These are phyloP conservation scores for Aphanocladium album DNA, from an alignment of 2,329 filamentous ascomycete genomes.

Conservation along the genomic window DNA sequence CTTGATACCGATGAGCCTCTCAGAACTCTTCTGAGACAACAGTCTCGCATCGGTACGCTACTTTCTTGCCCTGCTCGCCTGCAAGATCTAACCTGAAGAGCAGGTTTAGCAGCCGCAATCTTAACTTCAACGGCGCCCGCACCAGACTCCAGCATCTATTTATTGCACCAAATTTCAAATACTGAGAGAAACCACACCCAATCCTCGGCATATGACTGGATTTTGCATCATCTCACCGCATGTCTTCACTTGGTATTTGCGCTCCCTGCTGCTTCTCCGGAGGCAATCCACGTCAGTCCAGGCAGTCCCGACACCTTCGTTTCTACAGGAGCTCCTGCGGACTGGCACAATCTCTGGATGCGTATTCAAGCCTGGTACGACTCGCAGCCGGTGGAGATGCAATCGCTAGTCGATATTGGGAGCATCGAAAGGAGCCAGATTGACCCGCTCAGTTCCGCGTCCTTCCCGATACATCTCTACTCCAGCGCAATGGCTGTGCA, in stretches of 20 bases:
- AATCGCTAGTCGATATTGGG: slow-evolving; percentile 17
- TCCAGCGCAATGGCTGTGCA: slow-evolving; percentile 19
- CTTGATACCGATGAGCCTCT: slow-evolving; percentile 14
- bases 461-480: slow-evolving; percentile 20
- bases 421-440: slow-evolving; percentile 19
- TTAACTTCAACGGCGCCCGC: slow-evolving; percentile 9
- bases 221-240: neutral
- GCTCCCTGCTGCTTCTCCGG: neutral
- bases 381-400: slow-evolving; percentile 14
- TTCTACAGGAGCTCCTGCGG: neutral
- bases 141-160: slow-evolving; percentile 10
- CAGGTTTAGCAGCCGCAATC: slow-evolving; percentile 17
- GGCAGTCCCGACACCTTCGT: neutral
- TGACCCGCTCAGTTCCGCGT: slow-evolving; percentile 15
- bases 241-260: slow-evolving; percentile 3
- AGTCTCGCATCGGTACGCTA: slow-evolving; percentile 16
- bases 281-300: neutral
- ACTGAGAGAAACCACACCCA: neutral
- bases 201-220: neutral
- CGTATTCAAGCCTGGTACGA: slow-evolving; percentile 18
- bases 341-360: slow-evolving; percentile 17
- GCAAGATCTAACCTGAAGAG: neutral
- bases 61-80: too few species aligned
- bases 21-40: slow-evolving; percentile 13
- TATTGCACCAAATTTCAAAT: neutral